Evolutionary conservation across 768 basidiomycete species (phyloP).

Genomic region (Kwoniella dejecticola): DNA sequence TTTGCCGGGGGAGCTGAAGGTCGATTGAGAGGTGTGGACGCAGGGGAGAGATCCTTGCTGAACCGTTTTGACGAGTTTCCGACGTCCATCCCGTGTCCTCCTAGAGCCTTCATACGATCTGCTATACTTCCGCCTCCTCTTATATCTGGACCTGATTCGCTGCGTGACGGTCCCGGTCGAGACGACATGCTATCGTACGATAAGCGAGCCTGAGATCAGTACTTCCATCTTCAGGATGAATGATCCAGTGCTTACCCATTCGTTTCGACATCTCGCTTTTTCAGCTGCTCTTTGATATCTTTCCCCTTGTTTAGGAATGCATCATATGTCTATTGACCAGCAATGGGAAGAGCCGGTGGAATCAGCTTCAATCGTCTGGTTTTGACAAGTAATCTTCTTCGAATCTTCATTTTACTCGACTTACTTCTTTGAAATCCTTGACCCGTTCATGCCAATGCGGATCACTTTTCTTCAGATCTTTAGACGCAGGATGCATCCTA

Average conservation of each 20-base stretch:
- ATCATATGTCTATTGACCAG: constrained; percentile 35
- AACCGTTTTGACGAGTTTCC: constrained; percentile 62
- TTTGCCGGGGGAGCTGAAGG: background rate
- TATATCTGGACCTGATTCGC: constrained; percentile 56
- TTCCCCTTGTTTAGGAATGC: constrained; percentile 57
- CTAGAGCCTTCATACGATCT: constrained; percentile 74
- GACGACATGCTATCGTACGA: constrained; percentile 13
- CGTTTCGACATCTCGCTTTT: constrained; percentile 57
- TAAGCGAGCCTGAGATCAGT: background rate
- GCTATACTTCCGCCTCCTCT: constrained; percentile 71
- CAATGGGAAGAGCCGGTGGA: background rate
- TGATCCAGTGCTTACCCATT: constrained; percentile 8
- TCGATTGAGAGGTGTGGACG: background rate
- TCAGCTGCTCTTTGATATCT: constrained; percentile 60
- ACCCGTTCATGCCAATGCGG: constrained; percentile 33
- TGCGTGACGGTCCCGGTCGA: constrained; percentile 23
- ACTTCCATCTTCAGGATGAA: background rate
- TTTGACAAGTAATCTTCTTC: no score
- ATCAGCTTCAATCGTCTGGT: no score
- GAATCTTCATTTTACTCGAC: constrained; percentile 13
- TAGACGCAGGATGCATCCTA: constrained; percentile 33
- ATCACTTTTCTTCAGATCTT: constrained; percentile 32
- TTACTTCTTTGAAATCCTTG: constrained; percentile 45
- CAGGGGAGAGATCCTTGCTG: constrained; percentile 61
- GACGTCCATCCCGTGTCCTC: constrained; percentile 70